These are phyloP conservation scores for Pyricularia sp. DNA, from an alignment of 2,329 filamentous ascomycete species.

Conservation along the genomic window DNA sequence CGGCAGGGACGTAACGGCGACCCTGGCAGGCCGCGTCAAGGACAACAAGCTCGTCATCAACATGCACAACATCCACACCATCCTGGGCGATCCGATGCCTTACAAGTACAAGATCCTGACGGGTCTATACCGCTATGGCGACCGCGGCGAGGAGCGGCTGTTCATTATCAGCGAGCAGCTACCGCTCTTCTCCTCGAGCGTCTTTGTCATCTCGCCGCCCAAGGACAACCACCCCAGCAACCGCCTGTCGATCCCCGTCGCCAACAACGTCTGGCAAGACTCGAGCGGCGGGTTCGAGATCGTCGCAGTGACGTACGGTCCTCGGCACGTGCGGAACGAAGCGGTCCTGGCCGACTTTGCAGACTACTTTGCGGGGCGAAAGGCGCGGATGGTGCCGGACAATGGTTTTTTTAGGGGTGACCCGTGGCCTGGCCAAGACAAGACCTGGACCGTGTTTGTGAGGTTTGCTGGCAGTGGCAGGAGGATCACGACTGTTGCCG, in stretches of 20 bases:
- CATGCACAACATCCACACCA: background rate
- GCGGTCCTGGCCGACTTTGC: background rate
- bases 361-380: background rate
- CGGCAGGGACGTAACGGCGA: background rate
- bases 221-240: background rate
- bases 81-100: background rate
- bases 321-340: background rate
- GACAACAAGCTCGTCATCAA: constrained; percentile 2
- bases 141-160: background rate
- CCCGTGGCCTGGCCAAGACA: background rate
- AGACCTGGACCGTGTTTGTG: constrained; percentile 2
- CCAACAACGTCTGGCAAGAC: background rate
- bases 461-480: background rate
- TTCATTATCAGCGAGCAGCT: background rate
- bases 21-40: background rate
- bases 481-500: background rate
- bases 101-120: constrained; percentile 3
- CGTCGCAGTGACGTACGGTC: constrained; percentile 1
- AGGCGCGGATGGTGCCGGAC: background rate
- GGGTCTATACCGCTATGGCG: background rate
- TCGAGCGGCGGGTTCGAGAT: background rate
- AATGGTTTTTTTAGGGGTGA: constrained; percentile 3
- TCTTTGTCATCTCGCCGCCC: background rate
- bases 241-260: background rate
- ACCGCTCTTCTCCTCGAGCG: background rate